Conservation (phyloP, 352 stramenopile species). For the Pythium chondricola region DNA sequence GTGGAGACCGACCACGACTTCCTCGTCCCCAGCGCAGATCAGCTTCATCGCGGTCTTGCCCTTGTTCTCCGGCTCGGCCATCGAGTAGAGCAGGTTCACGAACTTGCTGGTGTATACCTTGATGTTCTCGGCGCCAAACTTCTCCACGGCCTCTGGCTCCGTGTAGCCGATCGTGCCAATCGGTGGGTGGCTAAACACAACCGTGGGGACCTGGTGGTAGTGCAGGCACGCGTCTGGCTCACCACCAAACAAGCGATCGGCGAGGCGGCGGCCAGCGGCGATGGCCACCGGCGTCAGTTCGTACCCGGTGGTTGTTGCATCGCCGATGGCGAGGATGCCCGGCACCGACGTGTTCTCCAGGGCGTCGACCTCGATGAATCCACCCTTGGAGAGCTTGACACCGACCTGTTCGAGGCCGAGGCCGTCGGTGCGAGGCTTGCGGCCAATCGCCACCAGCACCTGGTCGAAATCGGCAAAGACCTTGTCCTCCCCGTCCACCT, state of each 20-base stretch:
- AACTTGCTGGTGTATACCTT: conserved; percentile 96
- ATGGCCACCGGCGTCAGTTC: conserved; percentile 89
- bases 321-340: conserved; percentile 89
- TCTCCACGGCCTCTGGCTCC: conserved; percentile 86
- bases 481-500: conserved; percentile 48
- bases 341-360: conserved; percentile 88
- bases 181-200: conserved; percentile 96
- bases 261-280: conserved; percentile 81
- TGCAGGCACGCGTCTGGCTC: conserved; percentile 70
- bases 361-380: conserved; percentile 89
- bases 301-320: conserved; percentile 85
- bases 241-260: conserved; percentile 87
- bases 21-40: conserved; percentile 79
- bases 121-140: conserved; percentile 92
- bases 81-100: conserved; percentile 93
- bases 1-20: conserved; percentile 96
- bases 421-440: conserved; percentile 76
- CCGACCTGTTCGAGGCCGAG: conserved; percentile 78
- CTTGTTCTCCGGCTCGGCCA: conserved; percentile 88
- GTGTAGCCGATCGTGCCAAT: conserved; percentile 95
- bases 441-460: conserved; percentile 77
- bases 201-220: conserved; percentile 94
- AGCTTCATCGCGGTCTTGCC: conserved; percentile 95
- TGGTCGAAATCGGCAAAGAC: conserved; percentile 43
- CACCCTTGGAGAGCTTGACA: conserved; percentile 56